Conservation (phyloP, 495 filamentous ascomycete genomes). For the Aspergillus nanangensis region DNA sequence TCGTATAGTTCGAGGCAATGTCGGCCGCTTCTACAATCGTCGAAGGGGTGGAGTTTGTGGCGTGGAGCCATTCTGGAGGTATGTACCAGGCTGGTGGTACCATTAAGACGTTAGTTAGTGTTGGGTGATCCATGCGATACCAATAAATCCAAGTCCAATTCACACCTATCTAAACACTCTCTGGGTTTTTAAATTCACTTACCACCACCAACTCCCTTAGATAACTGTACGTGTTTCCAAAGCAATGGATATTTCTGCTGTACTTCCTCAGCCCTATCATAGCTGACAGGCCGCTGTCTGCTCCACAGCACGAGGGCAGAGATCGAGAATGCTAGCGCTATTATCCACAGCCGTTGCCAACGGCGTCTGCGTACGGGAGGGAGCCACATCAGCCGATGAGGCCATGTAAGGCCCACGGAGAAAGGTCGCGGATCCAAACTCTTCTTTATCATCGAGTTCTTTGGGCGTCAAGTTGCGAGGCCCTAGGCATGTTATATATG, state of each 20-base stretch:
- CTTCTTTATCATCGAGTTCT: too few species aligned
- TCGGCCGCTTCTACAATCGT: slow-evolving; percentile 11
- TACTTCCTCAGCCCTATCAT: not conserved
- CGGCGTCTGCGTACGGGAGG: not conserved
- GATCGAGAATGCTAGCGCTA: not conserved
- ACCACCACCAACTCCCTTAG: slow-evolving; percentile 1
- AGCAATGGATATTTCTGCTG: slow-evolving; percentile 3
- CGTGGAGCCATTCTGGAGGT: slow-evolving; percentile 6
- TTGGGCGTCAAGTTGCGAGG: too few species aligned
- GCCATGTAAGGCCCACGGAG: too few species aligned
- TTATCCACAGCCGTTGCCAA: not conserved
- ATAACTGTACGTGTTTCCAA: slow-evolving; percentile 2
- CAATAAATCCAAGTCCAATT: not conserved
- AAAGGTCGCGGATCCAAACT: too few species aligned
- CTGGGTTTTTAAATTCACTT: not conserved
- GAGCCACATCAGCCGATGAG: not conserved
- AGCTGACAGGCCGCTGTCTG: not conserved
- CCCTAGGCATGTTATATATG: too few species aligned
- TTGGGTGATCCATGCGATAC: not conserved
- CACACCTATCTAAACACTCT: not conserved
- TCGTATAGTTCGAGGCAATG: slow-evolving; percentile 4
- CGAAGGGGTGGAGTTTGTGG: not conserved
- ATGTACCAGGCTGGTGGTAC: slow-evolving; percentile 18
- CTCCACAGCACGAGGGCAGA: not conserved
- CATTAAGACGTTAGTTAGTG: too few species aligned